Evolutionary conservation across 2,329 filamentous ascomycete species (phyloP), one percentile per base, ranked within the genome.

Genomic region (Ilyonectria robusta): DNA sequence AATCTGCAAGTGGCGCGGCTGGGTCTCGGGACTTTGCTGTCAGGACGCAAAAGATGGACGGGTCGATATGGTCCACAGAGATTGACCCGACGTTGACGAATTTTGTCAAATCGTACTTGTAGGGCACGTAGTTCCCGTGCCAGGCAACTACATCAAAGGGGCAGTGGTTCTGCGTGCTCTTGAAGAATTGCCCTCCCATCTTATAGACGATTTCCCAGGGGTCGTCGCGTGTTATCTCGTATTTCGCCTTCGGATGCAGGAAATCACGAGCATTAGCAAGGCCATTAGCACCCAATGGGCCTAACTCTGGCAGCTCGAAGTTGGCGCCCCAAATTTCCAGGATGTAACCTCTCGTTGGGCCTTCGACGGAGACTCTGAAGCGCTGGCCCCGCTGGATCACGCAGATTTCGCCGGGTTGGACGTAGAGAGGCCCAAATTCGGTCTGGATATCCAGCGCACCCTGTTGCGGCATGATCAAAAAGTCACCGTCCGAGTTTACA

Each of bases 61-160:
- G 91, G 70, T 93, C 91, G 3, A 88, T 88, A 69, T 93, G 91
- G 75, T 93, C 90, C 6, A 74, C 73, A 0, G 73, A 72, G 1
- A 72, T 74, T 1, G 73, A 75, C 0, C 72, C 89, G 78, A 88
- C 79, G 79, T 86, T 85, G 84, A 91, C 76, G 82, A 91, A 81
- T 64, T 86, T 87, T 8, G 84, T 86, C 4, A 88, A 75, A 57
- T 86, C 86, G 73, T 89, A 89, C 76, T 88, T 88, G 78, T 84
- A 88, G 0, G 86, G 86, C 60, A 89, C 88, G 72, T 92, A 91
- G 58, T 88, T 89, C n/a, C 91, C 91, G 71, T 92, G 90, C 91
- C 91, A 93, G 2, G 89, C 91, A 0, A 92, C 89, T 1, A 93
- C 91, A 71, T 93, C 91, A 73, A 92, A 93, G 0, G 91, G 91